Conservation (phyloP, 805 yeast species). For the Metschnikowia proteae region DNA sequence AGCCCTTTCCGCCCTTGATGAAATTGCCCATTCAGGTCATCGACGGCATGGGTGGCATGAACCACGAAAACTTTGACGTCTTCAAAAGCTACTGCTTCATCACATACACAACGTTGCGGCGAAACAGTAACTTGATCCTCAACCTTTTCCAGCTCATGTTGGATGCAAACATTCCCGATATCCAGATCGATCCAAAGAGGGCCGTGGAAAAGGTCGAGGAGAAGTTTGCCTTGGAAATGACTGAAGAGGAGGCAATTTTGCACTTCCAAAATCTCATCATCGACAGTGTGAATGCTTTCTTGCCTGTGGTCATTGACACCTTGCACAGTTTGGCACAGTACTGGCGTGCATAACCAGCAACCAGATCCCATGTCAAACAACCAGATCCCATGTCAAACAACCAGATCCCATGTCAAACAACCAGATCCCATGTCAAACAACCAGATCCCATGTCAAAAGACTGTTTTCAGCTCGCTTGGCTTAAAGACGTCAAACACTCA, state of each 20-base stretch:
- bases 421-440: too few species aligned
- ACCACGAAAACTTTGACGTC: conserved; percentile 76
- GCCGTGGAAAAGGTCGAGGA: conserved; percentile 91
- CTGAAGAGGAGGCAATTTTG: conserved; percentile 91
- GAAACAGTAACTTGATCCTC: conserved; percentile 83
- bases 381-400: too few species aligned
- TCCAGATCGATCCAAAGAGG: conserved; percentile 76
- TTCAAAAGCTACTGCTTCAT: conserved; percentile 94
- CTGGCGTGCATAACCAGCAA: conserved; percentile 70
- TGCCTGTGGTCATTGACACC: conserved; percentile 94
- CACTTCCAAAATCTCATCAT: conserved; percentile 93
- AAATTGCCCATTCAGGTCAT: conserved; percentile 93
- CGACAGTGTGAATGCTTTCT: conserved; percentile 87
- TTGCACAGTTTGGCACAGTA: conserved; percentile 94
- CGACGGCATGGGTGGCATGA: conserved; percentile 96
- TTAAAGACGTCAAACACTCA: too few species aligned
- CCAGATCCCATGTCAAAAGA: too few species aligned
- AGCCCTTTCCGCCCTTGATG: conserved; percentile 98
- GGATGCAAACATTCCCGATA: conserved; percentile 88
- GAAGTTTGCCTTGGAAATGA: conserved; percentile 87
- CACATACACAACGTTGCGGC: conserved; percentile 84
- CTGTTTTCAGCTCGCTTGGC: too few species aligned
- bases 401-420: too few species aligned
- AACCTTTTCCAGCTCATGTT: conserved; percentile 92
- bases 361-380: too few species aligned